Conservation (phyloP, 1,284 basidiomycete genomes). For the Apiotrichum porosum region DNA sequence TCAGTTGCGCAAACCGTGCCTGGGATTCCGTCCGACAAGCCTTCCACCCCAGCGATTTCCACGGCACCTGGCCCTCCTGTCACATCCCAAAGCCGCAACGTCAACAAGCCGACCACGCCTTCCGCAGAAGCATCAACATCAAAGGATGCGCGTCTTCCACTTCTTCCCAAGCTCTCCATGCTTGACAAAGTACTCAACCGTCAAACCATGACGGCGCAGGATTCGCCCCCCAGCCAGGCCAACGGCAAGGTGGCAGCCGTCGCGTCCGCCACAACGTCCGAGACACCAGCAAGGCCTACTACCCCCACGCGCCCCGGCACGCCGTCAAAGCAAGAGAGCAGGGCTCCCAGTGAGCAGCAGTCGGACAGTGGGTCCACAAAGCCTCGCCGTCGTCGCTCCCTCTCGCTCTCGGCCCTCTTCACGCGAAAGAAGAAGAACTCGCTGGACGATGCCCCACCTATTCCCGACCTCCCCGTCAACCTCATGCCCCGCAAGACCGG, state of each 20-base stretch:
- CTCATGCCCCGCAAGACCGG: too few species aligned
- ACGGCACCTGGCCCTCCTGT: too few species aligned
- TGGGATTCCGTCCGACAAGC: too few species aligned
- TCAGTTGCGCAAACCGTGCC: too few species aligned
- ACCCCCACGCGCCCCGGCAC: not conserved
- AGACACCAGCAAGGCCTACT: not conserved
- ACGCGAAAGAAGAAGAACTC: slow-evolving; percentile 8
- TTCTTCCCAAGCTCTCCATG: too few species aligned
- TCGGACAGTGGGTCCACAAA: not conserved
- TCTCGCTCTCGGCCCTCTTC: slow-evolving; percentile 13
- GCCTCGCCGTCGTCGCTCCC: slow-evolving; percentile 5
- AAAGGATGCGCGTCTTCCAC: too few species aligned
- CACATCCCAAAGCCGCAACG: too few species aligned
- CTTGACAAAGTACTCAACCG: not conserved
- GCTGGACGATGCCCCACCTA: slow-evolving; percentile 4
- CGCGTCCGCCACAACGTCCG: too few species aligned
- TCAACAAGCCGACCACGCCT: not conserved
- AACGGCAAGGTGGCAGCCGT: too few species aligned
- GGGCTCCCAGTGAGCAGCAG: slow-evolving; percentile 4
- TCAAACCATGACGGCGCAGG: not conserved
- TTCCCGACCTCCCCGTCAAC: not conserved
- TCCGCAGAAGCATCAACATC: too few species aligned
- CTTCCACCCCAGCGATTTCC: too few species aligned
- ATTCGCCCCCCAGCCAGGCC: not conserved
- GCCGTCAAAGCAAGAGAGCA: too few species aligned